A percentile compares a stretch with the other conserved stretches of the same genome.
Evolutionary conservation across 352 stramenopile genomes (phyloP).

Genomic region (Globisporangium camurandrum): DNA sequence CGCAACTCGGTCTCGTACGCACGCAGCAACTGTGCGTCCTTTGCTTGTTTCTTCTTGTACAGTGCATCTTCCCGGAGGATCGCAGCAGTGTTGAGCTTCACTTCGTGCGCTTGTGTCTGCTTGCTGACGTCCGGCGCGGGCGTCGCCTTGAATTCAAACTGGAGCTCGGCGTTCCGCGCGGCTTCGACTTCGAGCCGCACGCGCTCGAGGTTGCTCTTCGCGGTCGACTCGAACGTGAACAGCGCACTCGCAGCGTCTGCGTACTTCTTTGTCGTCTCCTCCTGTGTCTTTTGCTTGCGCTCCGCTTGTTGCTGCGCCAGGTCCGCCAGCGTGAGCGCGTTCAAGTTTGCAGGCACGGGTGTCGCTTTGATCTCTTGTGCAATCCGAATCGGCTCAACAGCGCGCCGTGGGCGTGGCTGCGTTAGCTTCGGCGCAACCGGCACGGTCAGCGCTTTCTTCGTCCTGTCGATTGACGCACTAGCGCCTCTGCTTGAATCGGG

Average conservation of each 20-base stretch:
- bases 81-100: constrained; percentile 86
- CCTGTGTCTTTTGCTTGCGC: constrained; percentile 47
- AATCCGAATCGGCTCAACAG: constrained; percentile 74
- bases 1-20: constrained; percentile 88
- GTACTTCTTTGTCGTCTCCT: constrained; percentile 69
- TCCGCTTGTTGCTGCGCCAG: constrained; percentile 47
- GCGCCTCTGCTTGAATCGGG: too few relatives aligned
- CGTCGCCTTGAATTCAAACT: constrained; percentile 76
- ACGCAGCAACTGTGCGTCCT: constrained; percentile 80
- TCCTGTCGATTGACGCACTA: too few relatives aligned
- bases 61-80: constrained; percentile 90
- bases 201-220: constrained; percentile 65
- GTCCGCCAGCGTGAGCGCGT: constrained; percentile 56
- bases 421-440: constrained; percentile 83
- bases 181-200: constrained; percentile 66
- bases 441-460: constrained; percentile 57
- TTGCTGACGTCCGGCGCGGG: constrained; percentile 37
- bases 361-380: constrained; percentile 66
- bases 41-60: constrained; percentile 88
- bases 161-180: constrained; percentile 36
- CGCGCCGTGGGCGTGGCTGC: constrained; percentile 58
- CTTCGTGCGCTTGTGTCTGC: constrained; percentile 19
- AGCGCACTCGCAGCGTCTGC: constrained; percentile 45
- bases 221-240: constrained; percentile 73
- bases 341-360: constrained; percentile 55